Evolutionary conservation across 2,329 filamentous ascomycete species (phyloP).

Genomic region (Hymenoscyphus infarciens): DNA sequence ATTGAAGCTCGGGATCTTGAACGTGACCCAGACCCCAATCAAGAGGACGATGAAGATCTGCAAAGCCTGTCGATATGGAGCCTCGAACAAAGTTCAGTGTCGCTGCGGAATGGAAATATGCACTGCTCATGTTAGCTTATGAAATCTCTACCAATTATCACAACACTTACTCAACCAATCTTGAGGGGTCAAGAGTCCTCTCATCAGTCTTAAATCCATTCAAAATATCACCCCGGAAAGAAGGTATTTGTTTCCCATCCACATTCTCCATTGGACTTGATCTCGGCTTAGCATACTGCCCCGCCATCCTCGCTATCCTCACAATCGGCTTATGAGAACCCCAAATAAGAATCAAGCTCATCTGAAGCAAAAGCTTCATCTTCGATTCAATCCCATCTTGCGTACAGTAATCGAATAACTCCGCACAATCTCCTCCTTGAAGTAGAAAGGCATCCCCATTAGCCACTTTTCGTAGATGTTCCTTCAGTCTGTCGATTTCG

Average conservation of each 20-base stretch:
- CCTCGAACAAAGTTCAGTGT: slow-evolving; percentile 91
- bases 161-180: slow-evolving; percentile 64
- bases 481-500: slow-evolving; percentile 77
- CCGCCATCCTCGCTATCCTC: slow-evolving; percentile 91
- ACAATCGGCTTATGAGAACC: slow-evolving; percentile 78
- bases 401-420: slow-evolving; percentile 95
- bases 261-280: slow-evolving; percentile 83
- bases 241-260: slow-evolving; percentile 76
- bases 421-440: slow-evolving; percentile 94
- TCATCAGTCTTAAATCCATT: slow-evolving; percentile 81
- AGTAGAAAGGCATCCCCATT: slow-evolving; percentile 88
- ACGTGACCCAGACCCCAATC: slow-evolving; percentile 96
- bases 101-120: slow-evolving; percentile 93
- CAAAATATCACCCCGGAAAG: slow-evolving; percentile 92
- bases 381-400: slow-evolving; percentile 89
- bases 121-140: slow-evolving; percentile 45
- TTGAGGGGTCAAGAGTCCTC: slow-evolving; percentile 73
- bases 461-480: slow-evolving; percentile 79
- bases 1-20: slow-evolving; percentile 74
- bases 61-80: slow-evolving; percentile 80
- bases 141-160: neutral
- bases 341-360: slow-evolving; percentile 95
- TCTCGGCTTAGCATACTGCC: slow-evolving; percentile 94
- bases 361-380: slow-evolving; percentile 93
- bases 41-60: slow-evolving; percentile 87